Percentiles rank a stretch among this genome's conserved stretches.
Conservation (phyloP, 179 eudicot species). For the Patellifolia procumbens region DNA sequence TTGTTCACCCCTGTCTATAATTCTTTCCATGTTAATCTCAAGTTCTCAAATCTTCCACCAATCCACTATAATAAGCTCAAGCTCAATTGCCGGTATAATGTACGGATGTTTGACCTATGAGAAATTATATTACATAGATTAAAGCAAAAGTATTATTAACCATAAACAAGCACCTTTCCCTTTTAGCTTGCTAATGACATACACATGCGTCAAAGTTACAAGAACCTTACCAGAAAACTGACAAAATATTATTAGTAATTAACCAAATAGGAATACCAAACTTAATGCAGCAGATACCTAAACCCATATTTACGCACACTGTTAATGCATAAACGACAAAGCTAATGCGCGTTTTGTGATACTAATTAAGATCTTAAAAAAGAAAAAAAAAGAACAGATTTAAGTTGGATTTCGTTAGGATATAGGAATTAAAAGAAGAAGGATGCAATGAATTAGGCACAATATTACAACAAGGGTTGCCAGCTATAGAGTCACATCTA, state of each 20-base stretch:
- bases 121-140: neutral
- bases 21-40: no score
- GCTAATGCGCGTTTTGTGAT: neutral
- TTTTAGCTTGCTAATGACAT: neutral
- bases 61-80: neutral
- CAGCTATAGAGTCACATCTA: conserved; percentile 3
- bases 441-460: neutral
- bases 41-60: no score
- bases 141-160: neutral
- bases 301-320: neutral
- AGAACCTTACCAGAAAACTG: no score
- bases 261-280: neutral
- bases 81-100: neutral
- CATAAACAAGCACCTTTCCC: neutral
- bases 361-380: neutral
- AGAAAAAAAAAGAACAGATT: neutral
- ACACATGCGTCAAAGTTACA: no score
- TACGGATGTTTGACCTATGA: neutral
- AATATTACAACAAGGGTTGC: neutral
- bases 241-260: neutral
- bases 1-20: no score
- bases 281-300: conserved; percentile 3
- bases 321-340: neutral
- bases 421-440: neutral
- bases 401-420: neutral